phyloP scores from a whole-genome alignment of 768 basidiomycete species.

The Xanthoconium purpureum region DNA sequence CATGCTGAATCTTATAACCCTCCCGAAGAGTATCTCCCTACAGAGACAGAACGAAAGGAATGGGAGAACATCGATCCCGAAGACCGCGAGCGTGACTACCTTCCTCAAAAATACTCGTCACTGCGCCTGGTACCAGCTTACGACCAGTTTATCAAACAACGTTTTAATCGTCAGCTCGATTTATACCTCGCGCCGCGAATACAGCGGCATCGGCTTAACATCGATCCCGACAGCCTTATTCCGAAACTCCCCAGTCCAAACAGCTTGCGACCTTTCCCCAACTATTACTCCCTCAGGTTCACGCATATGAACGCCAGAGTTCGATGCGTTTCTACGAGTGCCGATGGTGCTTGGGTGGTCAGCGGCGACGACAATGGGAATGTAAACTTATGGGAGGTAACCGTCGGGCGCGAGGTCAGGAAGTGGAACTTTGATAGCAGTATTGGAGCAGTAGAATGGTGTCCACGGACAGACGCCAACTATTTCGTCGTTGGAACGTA shows the following conservation, averaged over 20 bases:
- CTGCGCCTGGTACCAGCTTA: constrained; percentile 92
- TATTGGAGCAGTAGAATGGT: constrained; percentile 89
- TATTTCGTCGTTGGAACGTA: constrained; percentile 81
- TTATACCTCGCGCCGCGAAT: constrained; percentile 94
- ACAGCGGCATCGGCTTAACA: constrained; percentile 81
- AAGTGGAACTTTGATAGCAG: constrained; percentile 80
- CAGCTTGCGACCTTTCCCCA: constrained; percentile 93
- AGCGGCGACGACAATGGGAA: constrained; percentile 89
- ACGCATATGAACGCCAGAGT: constrained; percentile 65
- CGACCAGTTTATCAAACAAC: constrained; percentile 86
- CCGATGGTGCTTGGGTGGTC: constrained; percentile 86
- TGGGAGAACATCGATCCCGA: constrained; percentile 85
- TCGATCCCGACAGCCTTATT: constrained; percentile 87
- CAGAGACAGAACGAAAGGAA: constrained; percentile 72
- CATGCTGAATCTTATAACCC: constrained; percentile 99
- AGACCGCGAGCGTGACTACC: constrained; percentile 85
- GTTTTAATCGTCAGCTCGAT: constrained; percentile 92
- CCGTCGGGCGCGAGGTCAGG: constrained; percentile 84
- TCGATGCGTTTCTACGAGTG: constrained; percentile 75
- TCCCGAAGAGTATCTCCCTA: constrained; percentile 92
- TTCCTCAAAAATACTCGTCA: constrained; percentile 81
- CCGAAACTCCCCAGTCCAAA: constrained; percentile 92
- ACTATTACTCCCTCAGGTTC: constrained; percentile 71
- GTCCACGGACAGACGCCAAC: constrained; percentile 77
- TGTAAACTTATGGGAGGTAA: constrained; percentile 88